These are phyloP conservation scores for Pseudomonodictys pantanalensis DNA, from an alignment of 495 filamentous ascomycete genomes.

Conservation along the genomic window DNA sequence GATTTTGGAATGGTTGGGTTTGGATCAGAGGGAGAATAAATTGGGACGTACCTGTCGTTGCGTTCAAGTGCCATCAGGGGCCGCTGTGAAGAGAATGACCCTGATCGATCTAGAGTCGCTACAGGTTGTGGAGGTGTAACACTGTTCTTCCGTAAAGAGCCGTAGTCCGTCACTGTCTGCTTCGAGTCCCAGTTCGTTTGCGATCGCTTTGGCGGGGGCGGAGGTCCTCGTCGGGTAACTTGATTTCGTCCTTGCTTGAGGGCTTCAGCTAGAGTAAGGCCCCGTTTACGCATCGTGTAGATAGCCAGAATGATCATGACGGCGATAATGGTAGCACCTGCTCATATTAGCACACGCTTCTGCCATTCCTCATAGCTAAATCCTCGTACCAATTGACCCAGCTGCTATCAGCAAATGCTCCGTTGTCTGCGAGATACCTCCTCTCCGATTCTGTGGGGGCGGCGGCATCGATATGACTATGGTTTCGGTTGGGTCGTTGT, in stretches of 20 bases:
- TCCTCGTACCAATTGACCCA: slow-evolving; percentile 30
- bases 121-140: slow-evolving; percentile 13
- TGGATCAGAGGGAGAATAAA: too few species aligned
- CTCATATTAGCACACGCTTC: background rate
- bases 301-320: slow-evolving; percentile 29
- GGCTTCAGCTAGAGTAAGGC: slow-evolving; percentile 18
- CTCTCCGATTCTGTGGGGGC: slow-evolving; percentile 2
- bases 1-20: too few species aligned
- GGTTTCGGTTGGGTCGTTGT: slow-evolving; percentile 16
- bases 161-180: slow-evolving; percentile 2
- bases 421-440: slow-evolving; percentile 28
- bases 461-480: slow-evolving; percentile 21
- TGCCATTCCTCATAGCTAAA: background rate
- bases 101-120: slow-evolving; percentile 13
- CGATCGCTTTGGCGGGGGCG: slow-evolving; percentile 11
- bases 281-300: slow-evolving; percentile 32
- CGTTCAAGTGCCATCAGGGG: slow-evolving; percentile 25
- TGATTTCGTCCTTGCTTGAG: slow-evolving; percentile 20
- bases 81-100: slow-evolving; percentile 26
- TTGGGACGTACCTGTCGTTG: slow-evolving; percentile 20
- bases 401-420: slow-evolving; percentile 34
- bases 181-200: slow-evolving; percentile 6
- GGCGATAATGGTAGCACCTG: slow-evolving; percentile 31
- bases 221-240: slow-evolving; percentile 19
- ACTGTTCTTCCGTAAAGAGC: slow-evolving; percentile 6